Conservation (phyloP, 495 filamentous ascomycete genomes). For the Massariosphaeria phaeospora region DNA sequence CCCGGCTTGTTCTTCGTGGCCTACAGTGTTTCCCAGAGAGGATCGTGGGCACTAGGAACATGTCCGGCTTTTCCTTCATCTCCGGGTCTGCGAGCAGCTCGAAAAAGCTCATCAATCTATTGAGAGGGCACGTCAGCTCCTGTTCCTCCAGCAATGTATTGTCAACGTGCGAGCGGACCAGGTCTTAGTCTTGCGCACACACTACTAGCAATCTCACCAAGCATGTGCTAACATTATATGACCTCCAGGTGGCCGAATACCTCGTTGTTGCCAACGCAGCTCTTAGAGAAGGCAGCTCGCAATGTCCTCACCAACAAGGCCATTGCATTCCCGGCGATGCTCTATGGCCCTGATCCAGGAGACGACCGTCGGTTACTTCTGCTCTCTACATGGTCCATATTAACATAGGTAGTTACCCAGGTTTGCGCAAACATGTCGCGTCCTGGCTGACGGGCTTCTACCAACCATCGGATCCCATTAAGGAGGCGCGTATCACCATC, state of each 20-base stretch:
- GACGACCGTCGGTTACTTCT: too few species aligned
- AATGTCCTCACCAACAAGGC: conserved; percentile 53
- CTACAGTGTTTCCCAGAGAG: too few species aligned
- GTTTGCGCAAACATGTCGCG: conserved; percentile 47
- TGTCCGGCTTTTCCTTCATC: conserved; percentile 15
- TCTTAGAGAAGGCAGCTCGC: conserved; percentile 53
- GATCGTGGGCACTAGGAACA: neutral
- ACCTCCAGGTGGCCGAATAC: conserved; percentile 67
- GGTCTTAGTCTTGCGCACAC: neutral
- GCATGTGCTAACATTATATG: conserved; percentile 38
- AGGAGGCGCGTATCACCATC: conserved; percentile 60
- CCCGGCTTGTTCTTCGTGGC: too few species aligned
- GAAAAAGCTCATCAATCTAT: conserved; percentile 24
- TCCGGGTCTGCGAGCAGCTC: conserved; percentile 10
- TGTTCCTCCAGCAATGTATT: neutral
- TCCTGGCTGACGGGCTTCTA: conserved; percentile 67
- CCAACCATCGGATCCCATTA: conserved; percentile 42
- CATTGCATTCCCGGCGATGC: conserved; percentile 54
- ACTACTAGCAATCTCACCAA: neutral
- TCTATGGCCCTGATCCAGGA: conserved; percentile 76
- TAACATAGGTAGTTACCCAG: too few species aligned
- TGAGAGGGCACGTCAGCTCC: conserved; percentile 10
- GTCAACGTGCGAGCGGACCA: neutral
- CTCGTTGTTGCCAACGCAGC: conserved; percentile 58
- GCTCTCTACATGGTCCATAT: too few species aligned